Evolutionary conservation across 83 land plant genomes (phyloP), one percentile per base, ranked within the genome.

Genomic region (Diphasiastrum complanatum): DNA sequence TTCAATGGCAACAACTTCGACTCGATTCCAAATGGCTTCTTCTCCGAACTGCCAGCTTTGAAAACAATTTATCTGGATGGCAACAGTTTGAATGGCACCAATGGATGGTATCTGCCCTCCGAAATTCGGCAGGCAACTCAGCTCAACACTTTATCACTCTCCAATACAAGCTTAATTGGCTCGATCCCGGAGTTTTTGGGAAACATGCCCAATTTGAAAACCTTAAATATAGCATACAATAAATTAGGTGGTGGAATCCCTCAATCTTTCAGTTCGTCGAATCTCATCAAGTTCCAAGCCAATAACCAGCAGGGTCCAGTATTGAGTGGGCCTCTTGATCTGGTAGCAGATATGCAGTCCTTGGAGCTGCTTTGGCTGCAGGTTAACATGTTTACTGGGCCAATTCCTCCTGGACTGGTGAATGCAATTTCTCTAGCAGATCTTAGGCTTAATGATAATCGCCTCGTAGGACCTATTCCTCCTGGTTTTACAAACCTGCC

Each of bases 11-110:
- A 89, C 45, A 6, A 45, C 5, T 89, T 89, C 51, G 82, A 75
- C 46, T 55, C 84, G 0, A 89, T 89, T 35, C 91, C 96, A 0
- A 31, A 58, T 1, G 96, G 83, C 72, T 89, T 89, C 65, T 89
- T 85, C 64, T 60, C 35, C 6, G 96, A 85, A 6, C 72, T 89
- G 16, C 47, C 52, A 29, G 56, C 51, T 65, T 28, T 78, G 20
- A 33, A 53, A 50, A 63, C 47, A 11, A 23, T 88, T 48, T 79
- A 86, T 10, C 51, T 88, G 68, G 86, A 82, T 49, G 10, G 51
- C 36, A 82, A 69, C 45, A 63, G 72, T 30, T 63, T 85, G 18
- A 64, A 64, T 22, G 80, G 86, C 33, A 71, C 56, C 12, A 29
- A 45, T 12, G 91, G 91, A 5, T 85, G 91, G 91, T 34, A 38